phyloP scores from a whole-genome alignment of 2,329 filamentous ascomycete species.

The Zopfia rhizophila region DNA sequence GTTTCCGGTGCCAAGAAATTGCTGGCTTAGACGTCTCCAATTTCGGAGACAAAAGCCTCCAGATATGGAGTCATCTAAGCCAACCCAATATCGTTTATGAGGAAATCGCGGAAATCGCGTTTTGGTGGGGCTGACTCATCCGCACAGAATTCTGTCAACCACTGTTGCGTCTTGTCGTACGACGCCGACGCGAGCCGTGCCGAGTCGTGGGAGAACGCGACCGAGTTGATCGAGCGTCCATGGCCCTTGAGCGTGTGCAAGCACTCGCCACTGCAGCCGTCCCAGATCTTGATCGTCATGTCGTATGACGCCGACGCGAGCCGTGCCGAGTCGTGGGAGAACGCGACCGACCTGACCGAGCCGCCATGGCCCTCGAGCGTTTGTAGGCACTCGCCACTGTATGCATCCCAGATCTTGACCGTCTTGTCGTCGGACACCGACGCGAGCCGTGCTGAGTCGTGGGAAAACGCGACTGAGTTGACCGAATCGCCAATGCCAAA shows the following conservation, averaged over 20 bases:
- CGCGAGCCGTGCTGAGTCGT: conserved; percentile 20
- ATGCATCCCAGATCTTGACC: too few species aligned
- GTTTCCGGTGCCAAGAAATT: conserved; percentile 4
- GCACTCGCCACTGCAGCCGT: conserved; percentile 13
- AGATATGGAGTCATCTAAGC: too few species aligned
- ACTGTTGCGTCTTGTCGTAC: too few species aligned
- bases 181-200: too few species aligned
- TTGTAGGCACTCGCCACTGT: too few species aligned
- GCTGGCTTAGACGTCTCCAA: conserved; percentile 8
- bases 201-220: too few species aligned
- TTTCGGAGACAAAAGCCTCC: conserved; percentile 8
- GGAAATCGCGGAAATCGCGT: too few species aligned
- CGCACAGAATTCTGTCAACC: too few species aligned
- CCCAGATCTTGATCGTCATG: conserved; percentile 14
- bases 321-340: conserved; percentile 27
- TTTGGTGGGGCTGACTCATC: too few species aligned
- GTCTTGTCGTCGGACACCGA: conserved; percentile 21
- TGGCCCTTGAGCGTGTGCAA: conserved; percentile 27
- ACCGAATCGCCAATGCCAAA: conserved; percentile 22
- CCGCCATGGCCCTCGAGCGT: too few species aligned
- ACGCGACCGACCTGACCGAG: conserved; percentile 18
- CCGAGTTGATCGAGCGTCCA: conserved; percentile 5
- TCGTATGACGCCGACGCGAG: conserved; percentile 23
- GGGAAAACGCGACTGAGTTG: conserved; percentile 26
- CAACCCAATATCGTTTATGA: too few species aligned